Base-by-base conservation (phyloP, 2,329 filamentous ascomycete genomes). In the Beauveria brongniartii region DNA sequence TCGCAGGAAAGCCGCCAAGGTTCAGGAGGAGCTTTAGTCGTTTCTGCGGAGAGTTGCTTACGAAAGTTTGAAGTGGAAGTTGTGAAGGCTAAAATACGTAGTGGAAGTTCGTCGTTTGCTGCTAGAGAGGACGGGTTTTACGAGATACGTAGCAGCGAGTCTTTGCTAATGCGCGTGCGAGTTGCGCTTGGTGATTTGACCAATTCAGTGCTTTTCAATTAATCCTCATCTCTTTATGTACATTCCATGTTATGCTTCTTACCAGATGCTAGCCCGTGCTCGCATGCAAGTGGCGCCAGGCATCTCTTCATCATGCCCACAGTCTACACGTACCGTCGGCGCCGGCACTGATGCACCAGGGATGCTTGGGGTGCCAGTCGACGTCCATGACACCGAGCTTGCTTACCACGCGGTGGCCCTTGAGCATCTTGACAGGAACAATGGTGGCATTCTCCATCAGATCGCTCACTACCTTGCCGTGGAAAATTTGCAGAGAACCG, bases 381-480 rank as follows among this genome's bases (percentile, higher is more conserved):
- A 99, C 78, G 72, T 96, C 93, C 80, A 97, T 81, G 18, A 97
- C 92, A 66, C 94, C 94, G 62, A 99, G 77, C 66, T 92, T 88
- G 70, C 85, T 89, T 70, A 89, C 88, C 3, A 97, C 86, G 75
- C 88, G 90, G 77, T 99, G 94, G 1, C 94, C 94, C 70, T 85
- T 88, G 54, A 99, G 81, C 69, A 96, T 91, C 81, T 97, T 99
- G 64, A 99, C 82, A 9, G 94, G 94, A 56, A 97, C 94, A 69
- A 99, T 96, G 16, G 89, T 95, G 7, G 94, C 92, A 70, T 96
- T 96, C 78, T 96, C 92, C 84, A 99, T 91, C 72, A 96, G 80
- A 72, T 99, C 94, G 63, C 87, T 91, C 34, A 95, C 92, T 30
- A 97, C 93, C 75, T 93, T 96, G 61, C 92, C 93, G 72, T 97